These are phyloP conservation scores for Solidago caesia DNA, from an alignment of 129 eudicot species.

Conservation along the genomic window DNA sequence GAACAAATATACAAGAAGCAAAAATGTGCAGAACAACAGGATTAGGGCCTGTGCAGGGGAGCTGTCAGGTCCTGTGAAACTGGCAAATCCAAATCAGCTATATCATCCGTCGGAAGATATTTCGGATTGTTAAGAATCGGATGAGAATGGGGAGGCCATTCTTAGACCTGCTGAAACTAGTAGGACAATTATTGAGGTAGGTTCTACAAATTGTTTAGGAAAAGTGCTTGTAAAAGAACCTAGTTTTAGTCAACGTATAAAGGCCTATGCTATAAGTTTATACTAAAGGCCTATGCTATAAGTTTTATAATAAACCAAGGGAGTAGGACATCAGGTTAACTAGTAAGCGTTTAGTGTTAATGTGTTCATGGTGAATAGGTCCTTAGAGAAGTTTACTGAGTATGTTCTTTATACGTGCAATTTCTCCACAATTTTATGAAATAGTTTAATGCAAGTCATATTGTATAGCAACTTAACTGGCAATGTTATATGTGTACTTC, in stretches of 20 bases:
- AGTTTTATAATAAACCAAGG: no score
- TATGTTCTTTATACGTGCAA: no score
- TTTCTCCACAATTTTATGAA: background rate
- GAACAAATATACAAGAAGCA: slow-evolving; percentile 38
- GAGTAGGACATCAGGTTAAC: no score
- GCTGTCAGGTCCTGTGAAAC: slow-evolving; percentile 52
- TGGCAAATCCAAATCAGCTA: slow-evolving; percentile 45
- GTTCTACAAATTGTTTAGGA: background rate
- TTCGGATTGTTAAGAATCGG: slow-evolving; percentile 39
- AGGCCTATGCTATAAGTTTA: no score
- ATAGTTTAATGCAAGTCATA: background rate
- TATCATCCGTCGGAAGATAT: slow-evolving; percentile 91
- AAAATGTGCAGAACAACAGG: slow-evolving; percentile 25
- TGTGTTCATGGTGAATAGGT: no score
- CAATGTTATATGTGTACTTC: background rate
- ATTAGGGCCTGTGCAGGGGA: slow-evolving; percentile 49
- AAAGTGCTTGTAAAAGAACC: background rate
- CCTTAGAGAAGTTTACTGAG: no score
- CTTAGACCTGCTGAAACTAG: slow-evolving; percentile 66
- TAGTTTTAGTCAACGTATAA: no score
- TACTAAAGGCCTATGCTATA: no score
- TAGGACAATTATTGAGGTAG: slow-evolving; percentile 76
- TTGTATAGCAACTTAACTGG: background rate
- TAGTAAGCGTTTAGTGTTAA: no score
- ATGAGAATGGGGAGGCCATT: slow-evolving; percentile 50